Evolutionary conservation across 306 rosid species (phyloP).

Genomic region (Cercis canadensis): DNA sequence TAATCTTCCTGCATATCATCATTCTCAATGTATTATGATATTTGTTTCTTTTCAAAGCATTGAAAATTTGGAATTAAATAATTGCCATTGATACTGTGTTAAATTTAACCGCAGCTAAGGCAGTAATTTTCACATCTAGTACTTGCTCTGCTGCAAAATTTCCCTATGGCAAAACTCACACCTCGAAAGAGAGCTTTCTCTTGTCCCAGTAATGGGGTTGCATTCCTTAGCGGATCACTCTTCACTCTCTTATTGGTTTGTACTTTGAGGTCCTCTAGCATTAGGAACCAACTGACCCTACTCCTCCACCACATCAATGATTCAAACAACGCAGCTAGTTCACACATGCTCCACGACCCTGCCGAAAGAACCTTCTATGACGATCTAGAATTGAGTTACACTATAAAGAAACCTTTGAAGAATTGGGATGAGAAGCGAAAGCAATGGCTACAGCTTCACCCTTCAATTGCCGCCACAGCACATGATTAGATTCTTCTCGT

Average conservation of each 20-base stretch:
- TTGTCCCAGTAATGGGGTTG: constrained; percentile 1
- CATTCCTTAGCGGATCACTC: constrained; percentile 17
- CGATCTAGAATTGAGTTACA: constrained; percentile 35
- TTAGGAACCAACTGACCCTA: background rate
- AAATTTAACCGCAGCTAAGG: too few species aligned
- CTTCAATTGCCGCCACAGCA: constrained; percentile 25
- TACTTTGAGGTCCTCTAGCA: constrained; percentile 7
- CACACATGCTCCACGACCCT: background rate
- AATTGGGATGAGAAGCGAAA: constrained; percentile 44
- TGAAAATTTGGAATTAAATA: too few species aligned
- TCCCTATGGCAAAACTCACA: constrained; percentile 38
- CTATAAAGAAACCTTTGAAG: constrained; percentile 33
- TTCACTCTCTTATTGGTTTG: constrained; percentile 38
- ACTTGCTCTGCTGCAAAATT: background rate
- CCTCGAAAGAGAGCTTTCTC: constrained; percentile 23
- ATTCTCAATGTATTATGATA: too few species aligned
- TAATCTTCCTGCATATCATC: too few species aligned
- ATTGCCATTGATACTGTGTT: too few species aligned
- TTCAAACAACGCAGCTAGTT: constrained; percentile 15
- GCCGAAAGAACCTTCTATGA: constrained; percentile 34
- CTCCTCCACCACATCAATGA: background rate
- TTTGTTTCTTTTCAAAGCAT: too few species aligned
- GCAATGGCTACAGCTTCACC: constrained; percentile 30
- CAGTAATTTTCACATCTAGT: too few species aligned
- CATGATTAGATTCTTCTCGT: constrained; percentile 28